phyloP scores from a whole-genome alignment of 108 stramenopile species.

The Licmophora abbreviata region DNA sequence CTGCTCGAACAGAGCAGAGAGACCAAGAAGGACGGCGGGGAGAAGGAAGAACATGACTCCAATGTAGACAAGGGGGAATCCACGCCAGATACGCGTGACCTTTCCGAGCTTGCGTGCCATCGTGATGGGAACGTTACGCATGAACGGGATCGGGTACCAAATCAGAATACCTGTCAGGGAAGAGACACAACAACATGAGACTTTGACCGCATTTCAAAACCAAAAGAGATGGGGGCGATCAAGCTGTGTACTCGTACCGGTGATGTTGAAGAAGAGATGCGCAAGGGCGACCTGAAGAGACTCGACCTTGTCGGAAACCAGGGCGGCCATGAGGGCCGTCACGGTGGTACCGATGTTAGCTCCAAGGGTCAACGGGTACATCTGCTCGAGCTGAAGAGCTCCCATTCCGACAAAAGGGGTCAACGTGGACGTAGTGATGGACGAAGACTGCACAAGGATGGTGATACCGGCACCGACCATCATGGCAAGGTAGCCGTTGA shows the following conservation, averaged over 20 bases:
- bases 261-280: slow-evolving; percentile 80
- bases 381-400: slow-evolving; percentile 59
- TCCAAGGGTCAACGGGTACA: slow-evolving; percentile 81
- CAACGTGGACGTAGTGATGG: slow-evolving; percentile 74
- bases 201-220: too few species aligned
- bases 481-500: slow-evolving; percentile 78
- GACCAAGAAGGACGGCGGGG: slow-evolving; percentile 53
- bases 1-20: slow-evolving; percentile 39
- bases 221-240: too few species aligned
- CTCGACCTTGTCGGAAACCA: slow-evolving; percentile 43
- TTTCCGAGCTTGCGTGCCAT: slow-evolving; percentile 58
- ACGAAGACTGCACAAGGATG: slow-evolving; percentile 74
- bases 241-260: too few species aligned
- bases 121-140: slow-evolving; percentile 58
- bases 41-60: slow-evolving; percentile 49
- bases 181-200: too few species aligned
- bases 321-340: slow-evolving; percentile 60
- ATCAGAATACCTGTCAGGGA: slow-evolving; percentile 71
- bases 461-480: slow-evolving; percentile 70
- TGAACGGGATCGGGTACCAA: slow-evolving; percentile 80
- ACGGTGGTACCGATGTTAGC: slow-evolving; percentile 86
- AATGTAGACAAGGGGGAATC: slow-evolving; percentile 69
- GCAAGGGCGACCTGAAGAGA: slow-evolving; percentile 71
- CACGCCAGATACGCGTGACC: slow-evolving; percentile 41
- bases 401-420: slow-evolving; percentile 82